Evolutionary conservation across 768 basidiomycete species (phyloP), one percentile per base, ranked within the genome.

Genomic region (Fistulinella prunicolor): DNA sequence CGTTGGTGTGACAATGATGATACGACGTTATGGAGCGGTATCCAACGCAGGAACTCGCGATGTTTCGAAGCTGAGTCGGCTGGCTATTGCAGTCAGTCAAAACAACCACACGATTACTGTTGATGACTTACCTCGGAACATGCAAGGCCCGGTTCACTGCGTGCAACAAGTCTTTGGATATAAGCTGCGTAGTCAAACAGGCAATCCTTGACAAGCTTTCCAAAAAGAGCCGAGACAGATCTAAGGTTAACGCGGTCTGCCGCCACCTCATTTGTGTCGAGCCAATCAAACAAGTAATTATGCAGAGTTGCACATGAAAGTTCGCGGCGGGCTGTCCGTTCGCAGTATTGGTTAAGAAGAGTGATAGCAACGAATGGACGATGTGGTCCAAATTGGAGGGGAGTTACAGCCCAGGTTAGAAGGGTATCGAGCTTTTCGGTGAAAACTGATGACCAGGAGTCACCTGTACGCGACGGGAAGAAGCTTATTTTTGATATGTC

Each of bases 361-460:
- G 84, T 84, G 8, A 79, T 82, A 2, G 84, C 86, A 23, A 82
- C 88, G 58, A 84, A 86, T 1, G 86, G 81, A 28, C 89, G 75
- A 55, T 91, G 90, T 37, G 89, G 84, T 9, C 90, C 89, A 50
- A 85, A 90, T 65, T 92, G 90, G 16, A 87, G 70, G 3, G 83
- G 79, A 0, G 89, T 88, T 22, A 91, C 81, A 56, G 81, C 80
- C 89, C 90, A 93, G 0, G 86, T 86, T 9, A 92, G 73, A 3
- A 91, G 73, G 44, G 83, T 76, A 54, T 87, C 81, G 16, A 91
- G 75, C 59, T 90, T 89, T 49, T 78, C 77, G n/a, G 73, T 67
- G 57, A 89, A 87, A 10, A 65, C 61, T 12, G 70, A 58, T 19
- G 68, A 59, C 45, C 75, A 72, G 19, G 59, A 42, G 22, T 70